A percentile compares a stretch with the other conserved stretches of the same genome.
Conservation (phyloP, 352 stramenopile species). For the Globisporangium acanthophoron region DNA sequence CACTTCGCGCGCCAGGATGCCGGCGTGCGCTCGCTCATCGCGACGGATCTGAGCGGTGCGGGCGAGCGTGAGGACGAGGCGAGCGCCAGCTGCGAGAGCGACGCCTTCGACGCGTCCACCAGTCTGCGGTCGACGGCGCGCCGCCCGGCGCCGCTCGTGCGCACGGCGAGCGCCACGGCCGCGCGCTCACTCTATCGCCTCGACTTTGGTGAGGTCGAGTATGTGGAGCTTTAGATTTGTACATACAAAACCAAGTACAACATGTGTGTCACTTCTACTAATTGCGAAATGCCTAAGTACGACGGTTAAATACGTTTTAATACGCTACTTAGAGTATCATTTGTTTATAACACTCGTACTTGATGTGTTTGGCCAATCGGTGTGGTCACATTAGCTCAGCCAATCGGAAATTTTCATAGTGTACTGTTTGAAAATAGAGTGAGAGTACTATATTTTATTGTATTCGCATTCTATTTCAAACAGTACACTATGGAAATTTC, state of each 20-base stretch:
- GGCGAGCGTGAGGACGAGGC: neutral
- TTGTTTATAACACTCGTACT: neutral
- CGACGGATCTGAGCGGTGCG: neutral
- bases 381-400: no score
- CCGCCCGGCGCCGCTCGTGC: neutral
- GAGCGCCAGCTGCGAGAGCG: neutral
- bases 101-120: neutral
- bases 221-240: slow-evolving; percentile 3
- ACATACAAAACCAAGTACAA: neutral
- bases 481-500: no score
- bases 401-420: no score
- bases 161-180: slow-evolving; percentile 4
- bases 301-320: neutral
- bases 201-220: slow-evolving; percentile 2
- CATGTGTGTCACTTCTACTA: neutral
- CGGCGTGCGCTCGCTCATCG: neutral
- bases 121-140: neutral
- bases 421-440: no score
- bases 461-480: no score
- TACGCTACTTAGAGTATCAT: neutral
- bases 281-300: no score
- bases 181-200: slow-evolving; percentile 12
- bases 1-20: neutral
- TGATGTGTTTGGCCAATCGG: neutral
- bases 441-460: no score